These are phyloP conservation scores for Monosporascus sp. DNA, from an alignment of 2,329 filamentous ascomycete species.

Conservation along the genomic window DNA sequence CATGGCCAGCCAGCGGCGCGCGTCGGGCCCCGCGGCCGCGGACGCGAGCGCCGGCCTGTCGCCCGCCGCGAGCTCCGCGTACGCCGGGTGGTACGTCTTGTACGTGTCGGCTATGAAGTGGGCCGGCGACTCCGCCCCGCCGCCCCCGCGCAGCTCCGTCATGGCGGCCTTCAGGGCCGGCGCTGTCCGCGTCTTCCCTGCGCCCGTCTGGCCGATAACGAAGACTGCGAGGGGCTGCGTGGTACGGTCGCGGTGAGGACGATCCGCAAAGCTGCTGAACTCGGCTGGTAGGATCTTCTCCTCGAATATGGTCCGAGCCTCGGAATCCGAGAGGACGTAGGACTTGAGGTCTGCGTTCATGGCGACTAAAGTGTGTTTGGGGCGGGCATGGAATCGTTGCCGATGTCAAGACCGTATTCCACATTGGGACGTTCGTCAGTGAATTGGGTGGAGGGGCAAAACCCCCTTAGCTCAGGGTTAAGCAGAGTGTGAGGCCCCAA, in stretches of 20 bases:
- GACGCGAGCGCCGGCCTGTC: slow-evolving; percentile 30
- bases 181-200: slow-evolving; percentile 41
- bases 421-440: too few species aligned
- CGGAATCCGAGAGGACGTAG: slow-evolving; percentile 26
- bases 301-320: slow-evolving; percentile 27
- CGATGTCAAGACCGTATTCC: neutral
- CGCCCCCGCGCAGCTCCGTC: slow-evolving; percentile 1
- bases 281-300: slow-evolving; percentile 26
- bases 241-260: neutral
- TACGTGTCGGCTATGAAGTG: slow-evolving; percentile 46
- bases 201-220: slow-evolving; percentile 43
- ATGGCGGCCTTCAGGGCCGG: slow-evolving; percentile 33
- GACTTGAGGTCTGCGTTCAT: slow-evolving; percentile 7
- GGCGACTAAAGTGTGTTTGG: neutral
- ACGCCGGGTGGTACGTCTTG: slow-evolving; percentile 43
- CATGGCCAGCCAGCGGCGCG: slow-evolving; percentile 38
- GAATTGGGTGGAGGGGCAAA: too few species aligned
- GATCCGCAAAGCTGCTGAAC: slow-evolving; percentile 15
- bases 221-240: slow-evolving; percentile 34
- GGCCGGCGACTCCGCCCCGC: slow-evolving; percentile 12
- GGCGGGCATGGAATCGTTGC: neutral
- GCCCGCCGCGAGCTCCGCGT: slow-evolving; percentile 25
- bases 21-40: slow-evolving; percentile 34
- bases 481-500: too few species aligned
- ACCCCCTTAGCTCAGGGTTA: too few species aligned